A percentile compares a stretch with the other conserved stretches of the same genome.
Evolutionary conservation across 108 stramenopile genomes (phyloP).

Genomic region (Epithemia pelagica): DNA sequence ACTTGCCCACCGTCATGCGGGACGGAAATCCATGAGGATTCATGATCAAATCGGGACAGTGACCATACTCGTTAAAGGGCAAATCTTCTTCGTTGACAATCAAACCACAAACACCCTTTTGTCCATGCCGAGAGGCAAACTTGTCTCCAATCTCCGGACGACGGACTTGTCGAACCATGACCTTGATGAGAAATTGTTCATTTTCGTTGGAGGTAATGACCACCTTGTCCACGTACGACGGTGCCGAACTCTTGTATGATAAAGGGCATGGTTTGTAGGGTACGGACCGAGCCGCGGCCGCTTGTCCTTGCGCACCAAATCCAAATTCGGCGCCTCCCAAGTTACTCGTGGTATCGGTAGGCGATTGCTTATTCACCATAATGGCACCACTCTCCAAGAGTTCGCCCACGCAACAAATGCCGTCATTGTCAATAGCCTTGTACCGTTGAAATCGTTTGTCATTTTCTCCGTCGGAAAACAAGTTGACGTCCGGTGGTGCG

Average conservation of each 20-base stretch:
- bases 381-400: slow-evolving; percentile 71
- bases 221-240: slow-evolving; percentile 93
- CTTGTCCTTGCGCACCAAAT: slow-evolving; percentile 34
- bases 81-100: slow-evolving; percentile 94
- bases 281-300: slow-evolving; percentile 26
- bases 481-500: slow-evolving; percentile 62
- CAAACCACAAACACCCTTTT: slow-evolving; percentile 98
- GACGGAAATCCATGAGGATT: slow-evolving; percentile 99
- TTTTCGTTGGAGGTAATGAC: slow-evolving; percentile 94
- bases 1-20: slow-evolving; percentile 99
- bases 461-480: slow-evolving; percentile 64
- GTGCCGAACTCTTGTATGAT: slow-evolving; percentile 82
- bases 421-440: slow-evolving; percentile 86
- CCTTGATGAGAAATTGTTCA: slow-evolving; percentile 93
- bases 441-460: slow-evolving; percentile 81
- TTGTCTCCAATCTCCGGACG: slow-evolving; percentile 99
- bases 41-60: slow-evolving; percentile 98
- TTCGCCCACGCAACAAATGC: slow-evolving; percentile 89
- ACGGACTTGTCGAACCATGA: slow-evolving; percentile 86
- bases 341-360: slow-evolving; percentile 59
- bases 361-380: slow-evolving; percentile 92
- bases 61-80: slow-evolving; percentile 95
- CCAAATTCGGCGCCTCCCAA: slow-evolving; percentile 48
- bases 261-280: slow-evolving; percentile 74
- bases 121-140: slow-evolving; percentile 97